A percentile compares a stretch with the other conserved stretches of the same genome.
Evolutionary conservation across 2,329 filamentous ascomycete genomes (phyloP).

Genomic region (Beauveria varroae): DNA sequence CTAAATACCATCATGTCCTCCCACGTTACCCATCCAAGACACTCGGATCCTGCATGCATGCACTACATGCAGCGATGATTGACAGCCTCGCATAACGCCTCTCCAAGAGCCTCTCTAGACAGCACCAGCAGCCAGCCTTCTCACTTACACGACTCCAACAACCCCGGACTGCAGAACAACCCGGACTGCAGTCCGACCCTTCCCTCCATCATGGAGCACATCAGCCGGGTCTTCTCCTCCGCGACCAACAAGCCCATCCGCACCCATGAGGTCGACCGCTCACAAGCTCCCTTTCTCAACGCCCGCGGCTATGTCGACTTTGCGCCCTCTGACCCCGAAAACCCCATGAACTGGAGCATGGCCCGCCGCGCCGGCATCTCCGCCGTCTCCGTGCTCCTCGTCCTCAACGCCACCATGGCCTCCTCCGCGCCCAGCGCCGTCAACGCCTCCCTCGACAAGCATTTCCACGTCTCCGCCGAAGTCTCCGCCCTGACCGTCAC

Average conservation of each 20-base stretch:
- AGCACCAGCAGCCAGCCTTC: too few relatives aligned
- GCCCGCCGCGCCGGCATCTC: constrained; percentile 35
- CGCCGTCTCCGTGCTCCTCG: constrained; percentile 34
- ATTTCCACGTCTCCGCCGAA: constrained; percentile 40
- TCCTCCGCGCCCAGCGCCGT: constrained; percentile 17
- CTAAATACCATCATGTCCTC: neutral
- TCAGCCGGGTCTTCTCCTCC: constrained; percentile 39
- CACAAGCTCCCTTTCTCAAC: constrained; percentile 35
- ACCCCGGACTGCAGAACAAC: neutral
- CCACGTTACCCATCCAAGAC: neutral
- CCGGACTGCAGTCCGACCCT: too few relatives aligned
- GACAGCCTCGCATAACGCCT: too few relatives aligned
- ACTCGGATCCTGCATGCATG: too few relatives aligned
- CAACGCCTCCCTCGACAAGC: constrained; percentile 27
- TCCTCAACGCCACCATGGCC: constrained; percentile 49
- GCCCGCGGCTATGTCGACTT: constrained; percentile 44
- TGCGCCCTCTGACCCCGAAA: constrained; percentile 40
- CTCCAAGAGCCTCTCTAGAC: too few relatives aligned
- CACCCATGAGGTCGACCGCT: constrained; percentile 22
- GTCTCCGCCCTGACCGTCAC: constrained; percentile 44
- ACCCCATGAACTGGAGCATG: constrained; percentile 40
- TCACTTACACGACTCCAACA: neutral
- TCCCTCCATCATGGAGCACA: constrained; percentile 26
- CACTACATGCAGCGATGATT: neutral
- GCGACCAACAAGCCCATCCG: constrained; percentile 46